Evolutionary conservation across 2,329 filamentous ascomycete genomes (phyloP), one percentile per base, ranked within the genome.

Genomic region (Biscogniauxia marginata): DNA sequence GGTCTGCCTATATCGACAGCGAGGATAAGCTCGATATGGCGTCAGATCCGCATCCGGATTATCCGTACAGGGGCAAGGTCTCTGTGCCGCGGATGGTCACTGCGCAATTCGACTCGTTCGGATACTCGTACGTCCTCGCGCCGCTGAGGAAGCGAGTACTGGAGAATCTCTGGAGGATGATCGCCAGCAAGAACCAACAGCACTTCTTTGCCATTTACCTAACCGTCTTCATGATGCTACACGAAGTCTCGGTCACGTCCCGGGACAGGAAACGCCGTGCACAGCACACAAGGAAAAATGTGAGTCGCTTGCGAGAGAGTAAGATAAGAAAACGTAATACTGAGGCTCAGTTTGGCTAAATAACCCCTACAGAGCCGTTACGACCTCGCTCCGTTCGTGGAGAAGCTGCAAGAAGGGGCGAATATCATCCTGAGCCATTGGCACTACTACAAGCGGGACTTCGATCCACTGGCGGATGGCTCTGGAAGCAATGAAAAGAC

Each of bases 351-450:
- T 18, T 16, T 7, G n/a, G 19, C 39, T 5, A 23, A 0, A 3
- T n/a, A n/a, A n/a, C n/a, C n/a, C n/a, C 13, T 11, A 11, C 9
- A 75, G 71, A 56, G 57, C n/a, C 69, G 68, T 9, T 77, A 77
- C 53, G 69, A 77, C 1, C 70, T 79, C 7, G 70, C 71, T 0
- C 16, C 45, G 1, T 78, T 77, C 53, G 74, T 81, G 16, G 71
- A 76, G 34, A 66, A 74, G 5, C 68, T 81, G 1, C 79, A 82
- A 16, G 68, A 74, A 11, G 72, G 77, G 4, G 78, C 75, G 23
- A 79, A 77, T 50, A 75, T 75, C 51, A 67, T 82, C 23, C 74
- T 83, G 1, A 67, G 70, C 9, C 71, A 80, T 52, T 83, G 80
- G 80, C 77, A 80, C 49, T 82, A 82, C 61, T 82, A 75, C 65